These are phyloP conservation scores for Neocucurbitaria cava DNA, from an alignment of 2,329 filamentous ascomycete genomes.

Conservation along the genomic window DNA sequence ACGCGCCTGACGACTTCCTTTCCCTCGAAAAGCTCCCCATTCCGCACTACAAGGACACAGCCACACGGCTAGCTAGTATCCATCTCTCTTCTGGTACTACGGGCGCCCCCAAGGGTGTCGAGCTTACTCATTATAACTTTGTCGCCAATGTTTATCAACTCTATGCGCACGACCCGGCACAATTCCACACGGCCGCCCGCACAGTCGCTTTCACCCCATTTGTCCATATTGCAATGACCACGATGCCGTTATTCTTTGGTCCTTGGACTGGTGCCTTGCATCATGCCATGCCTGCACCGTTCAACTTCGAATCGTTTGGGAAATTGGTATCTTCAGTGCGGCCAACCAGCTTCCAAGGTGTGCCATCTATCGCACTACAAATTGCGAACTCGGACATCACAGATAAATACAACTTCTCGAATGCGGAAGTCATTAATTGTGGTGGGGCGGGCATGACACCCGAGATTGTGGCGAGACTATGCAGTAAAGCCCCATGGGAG, in stretches of 20 bases:
- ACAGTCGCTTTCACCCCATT: slow-evolving; percentile 10
- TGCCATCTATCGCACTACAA: slow-evolving; percentile 79
- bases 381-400: slow-evolving; percentile 79
- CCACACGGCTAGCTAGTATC: slow-evolving; percentile 18
- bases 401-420: slow-evolving; percentile 77
- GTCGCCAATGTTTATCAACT: slow-evolving; percentile 34
- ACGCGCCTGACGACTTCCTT: slow-evolving; percentile 18
- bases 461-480: slow-evolving; percentile 78
- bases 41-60: slow-evolving; percentile 19
- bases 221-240: slow-evolving; percentile 36
- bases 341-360: slow-evolving; percentile 62
- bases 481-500: slow-evolving; percentile 69
- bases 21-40: slow-evolving; percentile 7
- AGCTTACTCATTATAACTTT: slow-evolving; percentile 30
- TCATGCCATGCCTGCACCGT: slow-evolving; percentile 2
- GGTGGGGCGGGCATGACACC: slow-evolving; percentile 67
- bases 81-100: slow-evolving; percentile 27
- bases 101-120: slow-evolving; percentile 27
- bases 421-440: slow-evolving; percentile 78
- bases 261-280: slow-evolving; percentile 54
- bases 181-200: slow-evolving; percentile 20
- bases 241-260: slow-evolving; percentile 55
- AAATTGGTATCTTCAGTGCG: slow-evolving; percentile 58
- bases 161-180: slow-evolving; percentile 11
- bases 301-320: neutral